Conservation (phyloP, 1,284 basidiomycete species). For the Melampsora americana region DNA sequence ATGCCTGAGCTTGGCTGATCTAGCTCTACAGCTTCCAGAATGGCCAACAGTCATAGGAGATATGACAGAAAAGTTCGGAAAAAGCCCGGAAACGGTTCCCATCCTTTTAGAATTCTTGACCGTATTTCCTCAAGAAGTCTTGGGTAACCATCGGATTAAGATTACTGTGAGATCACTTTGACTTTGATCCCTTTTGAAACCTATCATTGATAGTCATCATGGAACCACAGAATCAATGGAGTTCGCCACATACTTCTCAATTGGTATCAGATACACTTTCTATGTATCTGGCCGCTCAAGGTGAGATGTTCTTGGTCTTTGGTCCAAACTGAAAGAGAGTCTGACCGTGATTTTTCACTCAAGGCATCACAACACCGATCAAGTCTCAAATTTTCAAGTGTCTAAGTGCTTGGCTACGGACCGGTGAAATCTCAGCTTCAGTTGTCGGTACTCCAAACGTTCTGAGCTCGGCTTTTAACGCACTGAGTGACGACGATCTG, state of each 20-base stretch:
- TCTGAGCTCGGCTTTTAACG: conserved; percentile 45
- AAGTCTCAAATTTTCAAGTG: conserved; percentile 52
- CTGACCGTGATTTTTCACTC: conserved; percentile 59
- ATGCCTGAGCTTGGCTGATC: conserved; percentile 80
- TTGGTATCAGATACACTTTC: conserved; percentile 35
- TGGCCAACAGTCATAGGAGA: conserved; percentile 78
- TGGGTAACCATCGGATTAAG: conserved; percentile 79
- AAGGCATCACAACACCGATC: conserved; percentile 51
- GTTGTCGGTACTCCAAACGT: conserved; percentile 52
- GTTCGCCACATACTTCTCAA: conserved; percentile 22
- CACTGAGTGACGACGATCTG: conserved; percentile 62
- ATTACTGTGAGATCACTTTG: conserved; percentile 65
- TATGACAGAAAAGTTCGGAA: conserved; percentile 82
- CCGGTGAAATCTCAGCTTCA: conserved; percentile 52
- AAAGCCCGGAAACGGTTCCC: conserved; percentile 75
- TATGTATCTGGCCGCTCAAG: conserved; percentile 42
- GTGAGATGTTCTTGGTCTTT: conserved; percentile 2
- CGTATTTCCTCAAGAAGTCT: conserved; percentile 84
- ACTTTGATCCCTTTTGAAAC: no score
- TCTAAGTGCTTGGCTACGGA: conserved; percentile 53
- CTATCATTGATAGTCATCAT: background rate
- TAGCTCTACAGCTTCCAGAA: conserved; percentile 84
- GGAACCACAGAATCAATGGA: conserved; percentile 37
- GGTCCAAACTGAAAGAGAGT: background rate
- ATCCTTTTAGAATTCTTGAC: conserved; percentile 85